phyloP scores from a whole-genome alignment of 1,284 basidiomycete genomes.

The Marasmius fiardii region DNA sequence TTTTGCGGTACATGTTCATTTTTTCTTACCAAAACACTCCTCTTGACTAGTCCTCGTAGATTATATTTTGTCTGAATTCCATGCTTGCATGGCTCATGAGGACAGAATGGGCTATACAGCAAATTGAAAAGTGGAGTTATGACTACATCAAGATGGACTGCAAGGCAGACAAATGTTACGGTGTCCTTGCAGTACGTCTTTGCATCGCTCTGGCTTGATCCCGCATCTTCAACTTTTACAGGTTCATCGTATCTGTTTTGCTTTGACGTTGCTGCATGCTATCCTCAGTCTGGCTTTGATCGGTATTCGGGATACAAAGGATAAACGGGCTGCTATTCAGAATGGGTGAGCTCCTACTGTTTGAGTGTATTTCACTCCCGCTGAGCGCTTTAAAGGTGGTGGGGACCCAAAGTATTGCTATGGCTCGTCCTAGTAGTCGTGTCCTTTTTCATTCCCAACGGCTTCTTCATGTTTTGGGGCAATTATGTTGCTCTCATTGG shows the following conservation, averaged over 20 bases:
- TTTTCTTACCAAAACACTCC: neutral
- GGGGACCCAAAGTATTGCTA: slow-evolving; percentile 93
- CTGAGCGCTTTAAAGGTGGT: slow-evolving; percentile 66
- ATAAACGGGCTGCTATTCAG: slow-evolving; percentile 92
- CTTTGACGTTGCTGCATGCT: slow-evolving; percentile 86
- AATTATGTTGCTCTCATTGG: slow-evolving; percentile 92
- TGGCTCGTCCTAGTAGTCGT: slow-evolving; percentile 78
- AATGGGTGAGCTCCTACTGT: slow-evolving; percentile 71
- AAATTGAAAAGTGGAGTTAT: slow-evolving; percentile 90
- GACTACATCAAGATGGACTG: slow-evolving; percentile 99
- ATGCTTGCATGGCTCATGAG: slow-evolving; percentile 97
- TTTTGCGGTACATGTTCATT: slow-evolving; percentile 72
- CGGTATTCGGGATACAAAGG: slow-evolving; percentile 86
- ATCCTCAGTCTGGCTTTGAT: slow-evolving; percentile 79
- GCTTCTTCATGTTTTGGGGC: slow-evolving; percentile 95
- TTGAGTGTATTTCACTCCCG: neutral
- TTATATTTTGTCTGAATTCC: slow-evolving; percentile 96
- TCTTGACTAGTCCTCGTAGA: slow-evolving; percentile 39
- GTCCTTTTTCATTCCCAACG: slow-evolving; percentile 92
- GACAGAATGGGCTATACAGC: slow-evolving; percentile 83
- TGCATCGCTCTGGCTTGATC: slow-evolving; percentile 5
- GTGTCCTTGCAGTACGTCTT: slow-evolving; percentile 84
- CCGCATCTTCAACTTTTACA: slow-evolving; percentile 24
- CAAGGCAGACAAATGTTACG: slow-evolving; percentile 90
- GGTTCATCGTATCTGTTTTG: slow-evolving; percentile 98